These are phyloP conservation scores for Sporothrix protearum DNA, from an alignment of 2,329 filamentous ascomycete species.

Conservation along the genomic window DNA sequence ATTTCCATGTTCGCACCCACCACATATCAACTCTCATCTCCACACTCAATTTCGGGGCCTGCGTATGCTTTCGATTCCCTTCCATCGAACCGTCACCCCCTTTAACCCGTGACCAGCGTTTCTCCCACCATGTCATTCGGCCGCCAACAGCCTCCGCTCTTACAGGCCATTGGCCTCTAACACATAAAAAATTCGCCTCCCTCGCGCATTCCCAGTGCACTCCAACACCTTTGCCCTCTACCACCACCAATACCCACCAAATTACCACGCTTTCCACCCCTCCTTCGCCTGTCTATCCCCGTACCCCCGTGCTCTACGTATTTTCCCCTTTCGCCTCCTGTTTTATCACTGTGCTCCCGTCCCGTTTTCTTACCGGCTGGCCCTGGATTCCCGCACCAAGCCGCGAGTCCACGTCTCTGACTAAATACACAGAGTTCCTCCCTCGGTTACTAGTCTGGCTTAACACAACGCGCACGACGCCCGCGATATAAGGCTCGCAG, in stretches of 20 bases:
- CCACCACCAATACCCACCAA: background rate
- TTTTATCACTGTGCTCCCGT: constrained; percentile 5
- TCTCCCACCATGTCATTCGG: constrained; percentile 23
- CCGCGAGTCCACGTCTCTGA: constrained; percentile 12
- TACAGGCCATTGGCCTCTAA: constrained; percentile 26
- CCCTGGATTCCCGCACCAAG: constrained; percentile 15
- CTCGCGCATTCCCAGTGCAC: background rate
- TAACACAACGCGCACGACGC: background rate
- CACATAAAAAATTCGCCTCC: constrained; percentile 9
- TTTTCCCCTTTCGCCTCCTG: constrained; percentile 17
- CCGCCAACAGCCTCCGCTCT: constrained; percentile 19
- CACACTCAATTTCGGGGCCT: background rate
- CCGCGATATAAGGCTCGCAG: constrained; percentile 12
- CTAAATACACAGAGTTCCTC: background rate
- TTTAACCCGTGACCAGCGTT: background rate
- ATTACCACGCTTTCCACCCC: constrained; percentile 13
- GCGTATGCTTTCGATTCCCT: background rate
- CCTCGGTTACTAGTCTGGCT: background rate
- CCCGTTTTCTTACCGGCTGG: constrained; percentile 9
- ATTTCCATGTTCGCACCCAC: background rate
- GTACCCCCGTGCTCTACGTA: background rate
- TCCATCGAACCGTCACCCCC: background rate
- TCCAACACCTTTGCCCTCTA: background rate
- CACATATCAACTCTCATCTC: background rate
- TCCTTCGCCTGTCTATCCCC: background rate